These are phyloP conservation scores for Diaporthe sp. DNA, from an alignment of 2,329 filamentous ascomycete species.

Conservation along the genomic window DNA sequence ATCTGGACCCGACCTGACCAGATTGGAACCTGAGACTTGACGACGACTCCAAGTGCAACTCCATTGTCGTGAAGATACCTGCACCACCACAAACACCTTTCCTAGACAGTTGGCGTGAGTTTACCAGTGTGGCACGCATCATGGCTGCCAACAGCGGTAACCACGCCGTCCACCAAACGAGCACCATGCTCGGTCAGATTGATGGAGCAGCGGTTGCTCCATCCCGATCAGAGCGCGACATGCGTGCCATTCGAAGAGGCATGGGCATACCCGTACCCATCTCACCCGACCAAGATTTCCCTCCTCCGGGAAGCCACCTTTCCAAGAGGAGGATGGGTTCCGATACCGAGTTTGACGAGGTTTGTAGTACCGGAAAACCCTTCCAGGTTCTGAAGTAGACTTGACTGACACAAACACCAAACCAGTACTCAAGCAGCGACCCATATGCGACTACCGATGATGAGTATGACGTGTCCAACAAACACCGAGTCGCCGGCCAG, in stretches of 20 bases:
- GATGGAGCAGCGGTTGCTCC: neutral
- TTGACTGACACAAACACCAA: neutral
- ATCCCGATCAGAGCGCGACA: neutral
- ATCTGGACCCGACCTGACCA: neutral
- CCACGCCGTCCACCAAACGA: neutral
- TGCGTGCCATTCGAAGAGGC: neutral
- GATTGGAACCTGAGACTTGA: neutral
- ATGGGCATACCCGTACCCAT: neutral
- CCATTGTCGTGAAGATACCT: neutral
- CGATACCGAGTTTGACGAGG: neutral
- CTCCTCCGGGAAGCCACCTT: too few relatives aligned
- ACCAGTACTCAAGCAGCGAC: neutral
- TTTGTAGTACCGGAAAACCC: neutral
- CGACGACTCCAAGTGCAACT: neutral
- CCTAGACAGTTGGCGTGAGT: too few relatives aligned
- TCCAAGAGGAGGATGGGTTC: neutral
- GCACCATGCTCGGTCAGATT: neutral
- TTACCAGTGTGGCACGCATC: too few relatives aligned
- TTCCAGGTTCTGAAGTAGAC: neutral
- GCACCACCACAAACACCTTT: neutral
- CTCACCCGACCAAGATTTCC: neutral
- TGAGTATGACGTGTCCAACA: neutral
- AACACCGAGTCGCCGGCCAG: neutral
- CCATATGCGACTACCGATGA: neutral
- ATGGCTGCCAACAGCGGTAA: neutral